Base-by-base conservation (phyloP, 2,329 filamentous ascomycete genomes). In the Intubia oerlemansii region DNA sequence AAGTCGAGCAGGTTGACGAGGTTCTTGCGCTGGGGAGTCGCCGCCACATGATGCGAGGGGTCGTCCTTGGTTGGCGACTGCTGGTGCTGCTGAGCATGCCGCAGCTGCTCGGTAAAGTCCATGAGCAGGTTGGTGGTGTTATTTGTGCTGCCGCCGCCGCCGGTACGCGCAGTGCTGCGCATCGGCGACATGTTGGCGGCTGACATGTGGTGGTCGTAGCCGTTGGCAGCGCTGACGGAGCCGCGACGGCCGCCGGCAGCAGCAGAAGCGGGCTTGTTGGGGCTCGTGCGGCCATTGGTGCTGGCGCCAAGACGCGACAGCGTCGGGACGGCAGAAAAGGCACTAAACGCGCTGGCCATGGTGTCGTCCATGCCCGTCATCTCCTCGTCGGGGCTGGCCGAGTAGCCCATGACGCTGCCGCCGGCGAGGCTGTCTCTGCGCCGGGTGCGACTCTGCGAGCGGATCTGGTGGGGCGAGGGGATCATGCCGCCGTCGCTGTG, bases 51-150 rank as follows among this genome's bases (percentile, higher is more conserved):
- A n/a, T n/a, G n/a, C 33, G 4, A 30, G 30, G 7, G 23, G 5
- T 23, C n/a, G 21, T 23, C 42, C 37, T 51, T 56, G 22, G 43
- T 36, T 0, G 57, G 54, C 16, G 54, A 65, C 16, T 41, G 36
- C 9, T 41, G 25, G 41, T 45, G 29, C 39, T 44, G 39, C 46
- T 60, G 39, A 39, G 55, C 49, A 39, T 55, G 48, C 30, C 59
- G 45, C 33, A 65, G 44, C 40, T 82, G 78, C 34, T 88, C 79
- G 0, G 81, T 90, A 41, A 93, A 90, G 45, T 95, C 88, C 39
- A 80, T 60, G 25, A 92, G 61, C 19, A 92, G 59, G 42, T 78
- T 90, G 11, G 77, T 76, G 4, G 75, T 79, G 42, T 76, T 64
- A 27, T 50, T 51, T 15, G 21, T 24, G 8, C 52, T 50, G 12